Evolutionary conservation across 305 asterid species (phyloP), one percentile per base, ranked within the genome.

Genomic region (Nicotiana rustica): DNA sequence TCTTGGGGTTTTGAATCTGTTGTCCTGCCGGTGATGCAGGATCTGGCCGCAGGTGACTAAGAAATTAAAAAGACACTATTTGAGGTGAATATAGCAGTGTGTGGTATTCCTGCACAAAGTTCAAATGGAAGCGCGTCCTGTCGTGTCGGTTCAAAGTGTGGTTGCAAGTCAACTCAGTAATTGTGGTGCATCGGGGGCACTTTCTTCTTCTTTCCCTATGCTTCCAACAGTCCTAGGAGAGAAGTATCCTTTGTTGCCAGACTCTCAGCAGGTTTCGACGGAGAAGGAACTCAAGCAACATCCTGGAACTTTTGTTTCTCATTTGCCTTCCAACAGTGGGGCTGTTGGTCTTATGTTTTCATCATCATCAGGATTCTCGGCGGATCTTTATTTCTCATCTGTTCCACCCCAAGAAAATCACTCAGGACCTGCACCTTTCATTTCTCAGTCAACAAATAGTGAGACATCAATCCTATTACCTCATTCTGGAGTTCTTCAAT

Each of bases 291-390:
- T 85, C 81, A 83, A 83, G 88, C 91, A 88, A 71, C 82, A 64
- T 82, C 90, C 92, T 84, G 75, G 87, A 71, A 82, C 89, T 82
- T 86, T 76, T 81, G 83, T 81, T 77, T 88, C 97, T 67, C 71
- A 90, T 31, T 69, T 89, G 83, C 87, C 92, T 86, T 90, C 93
- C 82, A 82, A 87, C 83, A 89, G 91, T 87, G 92, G 90, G 85
- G 91, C 82, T 84, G 93, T 88, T 80, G 95, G 96, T 49, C 96
- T 87, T 88, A 87, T 91, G 64, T 88, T 92, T 81, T 92, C 97
- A 80, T 88, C 96, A 70, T 85, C 95, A 5, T 90, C 97, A 29
- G 95, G 91, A 80, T 89, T 88, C 81, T 91, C 94, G 21, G 78
- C 87, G 0, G 89, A 93, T 85, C 93, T 92, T 86, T 97, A 94